Evolutionary conservation across 2,329 filamentous ascomycete genomes (phyloP).

Genomic region (Aspergillus aculeatus): DNA sequence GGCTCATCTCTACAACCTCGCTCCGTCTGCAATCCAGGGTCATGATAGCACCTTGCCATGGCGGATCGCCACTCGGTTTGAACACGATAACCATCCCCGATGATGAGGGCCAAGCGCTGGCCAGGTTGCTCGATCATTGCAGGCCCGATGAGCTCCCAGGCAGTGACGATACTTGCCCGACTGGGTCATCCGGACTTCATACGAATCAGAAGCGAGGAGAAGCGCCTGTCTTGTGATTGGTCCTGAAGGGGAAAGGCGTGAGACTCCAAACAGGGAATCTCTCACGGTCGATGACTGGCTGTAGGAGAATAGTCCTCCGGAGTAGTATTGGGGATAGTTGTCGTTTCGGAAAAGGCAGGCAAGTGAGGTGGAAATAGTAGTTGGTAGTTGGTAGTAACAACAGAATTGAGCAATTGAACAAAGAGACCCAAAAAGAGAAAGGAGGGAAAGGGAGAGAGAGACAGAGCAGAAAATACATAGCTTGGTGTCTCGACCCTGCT

Average conservation of each 20-base stretch:
- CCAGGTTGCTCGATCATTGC: not conserved
- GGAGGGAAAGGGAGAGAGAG: not conserved
- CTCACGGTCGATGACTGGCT: not conserved
- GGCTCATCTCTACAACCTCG: not conserved
- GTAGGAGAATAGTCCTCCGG: not conserved
- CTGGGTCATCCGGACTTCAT: not conserved
- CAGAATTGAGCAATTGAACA: not conserved
- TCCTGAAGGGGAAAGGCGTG: slow-evolving; percentile 16
- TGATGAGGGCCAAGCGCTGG: not conserved
- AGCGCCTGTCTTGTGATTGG: slow-evolving; percentile 23
- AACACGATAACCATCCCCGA: not conserved
- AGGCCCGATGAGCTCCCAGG: not conserved
- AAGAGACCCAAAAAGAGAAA: not conserved
- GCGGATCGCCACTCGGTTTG: not conserved
- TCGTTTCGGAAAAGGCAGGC: not conserved
- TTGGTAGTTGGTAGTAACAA: not conserved
- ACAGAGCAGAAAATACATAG: not conserved
- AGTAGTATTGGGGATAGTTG: not conserved
- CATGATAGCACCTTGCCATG: not conserved
- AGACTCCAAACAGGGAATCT: slow-evolving; percentile 9
- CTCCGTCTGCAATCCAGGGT: not conserved
- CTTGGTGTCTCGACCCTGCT: not conserved
- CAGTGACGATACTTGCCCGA: slow-evolving; percentile 14
- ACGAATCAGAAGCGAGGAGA: slow-evolving; percentile 14
- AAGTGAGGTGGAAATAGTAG: no score